Base-by-base conservation (phyloP, 257 asterid genomes). In the Solanum paucissectum region DNA sequence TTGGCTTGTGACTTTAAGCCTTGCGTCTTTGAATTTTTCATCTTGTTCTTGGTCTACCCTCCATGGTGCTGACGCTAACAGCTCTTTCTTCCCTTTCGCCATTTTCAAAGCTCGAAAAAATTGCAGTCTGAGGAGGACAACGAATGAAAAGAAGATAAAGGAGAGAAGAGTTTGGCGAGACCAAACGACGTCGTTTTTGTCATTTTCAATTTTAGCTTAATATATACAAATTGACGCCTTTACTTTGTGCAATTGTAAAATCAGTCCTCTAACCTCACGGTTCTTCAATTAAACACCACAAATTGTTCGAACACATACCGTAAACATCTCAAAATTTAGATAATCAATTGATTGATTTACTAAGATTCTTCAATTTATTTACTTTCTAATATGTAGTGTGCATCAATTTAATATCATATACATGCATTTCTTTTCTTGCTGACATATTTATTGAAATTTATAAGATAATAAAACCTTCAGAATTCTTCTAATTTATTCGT, bases 21-120 rank as follows among this genome's bases (percentile, higher is more conserved):
- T 92, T 21, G 96, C 96, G 86, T 95, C 98, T 64, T 93, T 94
- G 96, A 97, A 97, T 77, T 92, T 95, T 29, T 93, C 92, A 38
- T 42, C 87, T 14, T 93, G 95, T 9, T 90, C 89, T 5, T 93
- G 83, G 58, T 90, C 96, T 76, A 90, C 95, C 91, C 99, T 93
- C 99, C 99, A 97, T 60, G 99, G 99, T 6, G 99, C 99, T 83
- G 99, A 95, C 21, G 95, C 91, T 76, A 95, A 93, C 81, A 97
- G 90, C 95, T 95, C 99, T 90, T 97, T 97, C 96, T 95, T 96
- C 75, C 93, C 88, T 90, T 94, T 95, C 92, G 87, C 94, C 98
- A 93, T 95, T 37, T 9, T 4, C 12, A 18, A 38, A 34, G 49
- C 44, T 72, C 25, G 0, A 32, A 71, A 11, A 6, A 82, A 68